These are phyloP conservation scores for Dioscorea zingiberensis DNA, from an alignment of 106 monocot genomes.

Conservation along the genomic window DNA sequence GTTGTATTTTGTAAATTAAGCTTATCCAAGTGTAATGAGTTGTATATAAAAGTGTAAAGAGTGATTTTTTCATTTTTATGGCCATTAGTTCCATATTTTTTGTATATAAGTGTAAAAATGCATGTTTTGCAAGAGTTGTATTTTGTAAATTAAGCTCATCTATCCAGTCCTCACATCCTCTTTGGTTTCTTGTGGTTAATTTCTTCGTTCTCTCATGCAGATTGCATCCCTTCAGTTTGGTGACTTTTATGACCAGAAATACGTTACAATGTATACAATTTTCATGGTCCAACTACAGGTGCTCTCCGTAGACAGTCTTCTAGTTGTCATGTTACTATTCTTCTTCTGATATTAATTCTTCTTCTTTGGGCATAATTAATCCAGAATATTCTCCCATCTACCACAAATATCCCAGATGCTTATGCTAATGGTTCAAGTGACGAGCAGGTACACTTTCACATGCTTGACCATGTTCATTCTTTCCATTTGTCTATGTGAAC, in stretches of 20 bases:
- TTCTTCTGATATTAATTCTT: neutral
- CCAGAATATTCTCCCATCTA: conserved; percentile 77
- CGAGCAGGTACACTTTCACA: conserved; percentile 55
- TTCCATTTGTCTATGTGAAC: too few species aligned
- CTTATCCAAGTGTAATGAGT: too few species aligned
- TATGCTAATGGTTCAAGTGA: conserved; percentile 97
- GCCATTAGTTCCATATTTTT: too few species aligned
- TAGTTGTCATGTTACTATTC: neutral
- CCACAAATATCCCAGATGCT: conserved; percentile 87
- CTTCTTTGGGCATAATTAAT: neutral
- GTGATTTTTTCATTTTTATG: too few species aligned
- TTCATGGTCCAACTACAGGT: conserved; percentile 98
- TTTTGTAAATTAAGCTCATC: too few species aligned
- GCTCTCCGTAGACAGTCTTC: neutral
- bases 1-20: too few species aligned
- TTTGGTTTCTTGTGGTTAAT: too few species aligned
- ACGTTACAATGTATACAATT: conserved; percentile 81
- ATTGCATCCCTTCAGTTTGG: conserved; percentile 95
- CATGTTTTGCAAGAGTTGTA: too few species aligned
- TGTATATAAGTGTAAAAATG: too few species aligned
- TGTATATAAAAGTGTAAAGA: too few species aligned
- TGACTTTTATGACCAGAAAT: conserved; percentile 86
- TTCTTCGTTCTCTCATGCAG: conserved; percentile 16
- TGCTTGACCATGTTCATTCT: neutral
- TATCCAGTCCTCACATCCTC: too few species aligned